phyloP scores from a whole-genome alignment of 306 rosid genomes.

The Fragaria nilgerrensis region DNA sequence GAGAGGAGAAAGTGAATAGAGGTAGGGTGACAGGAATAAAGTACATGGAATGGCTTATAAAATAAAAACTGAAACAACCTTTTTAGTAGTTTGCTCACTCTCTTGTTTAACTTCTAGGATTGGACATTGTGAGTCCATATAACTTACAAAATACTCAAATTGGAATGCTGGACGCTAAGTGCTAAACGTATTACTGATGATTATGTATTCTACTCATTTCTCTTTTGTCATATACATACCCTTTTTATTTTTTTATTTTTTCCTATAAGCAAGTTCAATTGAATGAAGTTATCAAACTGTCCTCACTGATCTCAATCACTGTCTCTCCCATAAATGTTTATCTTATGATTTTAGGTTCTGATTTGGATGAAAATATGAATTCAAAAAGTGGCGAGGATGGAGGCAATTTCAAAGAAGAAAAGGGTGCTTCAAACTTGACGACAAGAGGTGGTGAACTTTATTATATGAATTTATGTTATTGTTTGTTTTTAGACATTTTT shows the following conservation, averaged over 20 bases:
- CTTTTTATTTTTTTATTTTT: background rate
- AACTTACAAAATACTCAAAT: background rate
- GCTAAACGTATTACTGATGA: background rate
- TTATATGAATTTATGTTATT: conserved; percentile 11
- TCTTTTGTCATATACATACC: background rate
- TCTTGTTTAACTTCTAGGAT: background rate
- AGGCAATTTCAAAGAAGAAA: conserved; percentile 34
- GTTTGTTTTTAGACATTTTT: background rate
- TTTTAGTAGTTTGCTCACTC: background rate
- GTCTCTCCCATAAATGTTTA: background rate
- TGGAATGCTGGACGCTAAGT: background rate
- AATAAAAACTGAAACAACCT: background rate
- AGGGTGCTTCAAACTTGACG: conserved; percentile 43
- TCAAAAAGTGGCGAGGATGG: conserved; percentile 36
- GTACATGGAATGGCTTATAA: background rate
- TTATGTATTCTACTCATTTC: background rate
- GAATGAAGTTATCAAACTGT: background rate
- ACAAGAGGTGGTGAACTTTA: conserved; percentile 51
- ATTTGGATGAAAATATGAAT: conserved; percentile 32
- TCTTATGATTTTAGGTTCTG: conserved; percentile 26
- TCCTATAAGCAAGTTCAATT: background rate
- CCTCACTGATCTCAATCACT: background rate
- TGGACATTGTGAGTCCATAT: background rate
- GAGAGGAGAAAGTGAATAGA: background rate
- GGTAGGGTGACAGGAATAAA: background rate